Percentiles rank a stretch among this genome's conserved stretches.
These are phyloP conservation scores for Saccharomyces hybrid DNA, from an alignment of 1,139 yeast species.

Conservation along the genomic window DNA sequence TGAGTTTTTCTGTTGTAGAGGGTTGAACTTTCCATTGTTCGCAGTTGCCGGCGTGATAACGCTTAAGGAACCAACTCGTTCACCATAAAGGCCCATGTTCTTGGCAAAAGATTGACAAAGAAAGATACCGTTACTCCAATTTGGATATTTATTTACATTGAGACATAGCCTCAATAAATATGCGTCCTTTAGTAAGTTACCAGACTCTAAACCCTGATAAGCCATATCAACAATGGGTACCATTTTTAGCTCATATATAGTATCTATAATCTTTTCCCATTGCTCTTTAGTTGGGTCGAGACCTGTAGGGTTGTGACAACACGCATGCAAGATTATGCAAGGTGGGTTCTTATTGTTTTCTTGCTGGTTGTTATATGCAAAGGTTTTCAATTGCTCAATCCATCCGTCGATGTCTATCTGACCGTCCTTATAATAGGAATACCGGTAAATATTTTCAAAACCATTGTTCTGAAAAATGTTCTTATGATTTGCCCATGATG, in stretches of 20 bases:
- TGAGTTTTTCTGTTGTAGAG: constrained; percentile 8
- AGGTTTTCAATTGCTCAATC: constrained; percentile 33
- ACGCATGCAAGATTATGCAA: constrained; percentile 77
- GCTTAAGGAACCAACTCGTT: constrained; percentile 81
- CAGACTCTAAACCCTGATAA: constrained; percentile 89
- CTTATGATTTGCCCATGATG: constrained; percentile 94
- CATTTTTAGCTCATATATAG: constrained; percentile 48
- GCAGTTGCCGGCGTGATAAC: constrained; percentile 39
- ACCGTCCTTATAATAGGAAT: constrained; percentile 49
- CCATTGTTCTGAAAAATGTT: constrained; percentile 42
- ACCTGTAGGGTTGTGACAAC: constrained; percentile 97
- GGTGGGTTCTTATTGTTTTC: constrained; percentile 42
- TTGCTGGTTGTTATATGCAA: constrained; percentile 44
- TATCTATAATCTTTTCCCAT: constrained; percentile 66
- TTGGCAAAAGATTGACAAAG: constrained; percentile 92
- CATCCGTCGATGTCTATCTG: constrained; percentile 45
- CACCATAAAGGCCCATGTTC: constrained; percentile 95
- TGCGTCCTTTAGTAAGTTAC: constrained; percentile 49
- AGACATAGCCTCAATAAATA: constrained; percentile 38
- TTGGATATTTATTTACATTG: constrained; percentile 22
- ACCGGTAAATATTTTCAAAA: constrained; percentile 32
- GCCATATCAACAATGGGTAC: constrained; percentile 86
- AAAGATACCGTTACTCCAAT: constrained; percentile 43
- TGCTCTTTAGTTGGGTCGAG: constrained; percentile 77
- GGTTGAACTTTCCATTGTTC: not conserved